Conservation (phyloP, 805 yeast species). For the Schizosaccharomyces osmophilus region DNA sequence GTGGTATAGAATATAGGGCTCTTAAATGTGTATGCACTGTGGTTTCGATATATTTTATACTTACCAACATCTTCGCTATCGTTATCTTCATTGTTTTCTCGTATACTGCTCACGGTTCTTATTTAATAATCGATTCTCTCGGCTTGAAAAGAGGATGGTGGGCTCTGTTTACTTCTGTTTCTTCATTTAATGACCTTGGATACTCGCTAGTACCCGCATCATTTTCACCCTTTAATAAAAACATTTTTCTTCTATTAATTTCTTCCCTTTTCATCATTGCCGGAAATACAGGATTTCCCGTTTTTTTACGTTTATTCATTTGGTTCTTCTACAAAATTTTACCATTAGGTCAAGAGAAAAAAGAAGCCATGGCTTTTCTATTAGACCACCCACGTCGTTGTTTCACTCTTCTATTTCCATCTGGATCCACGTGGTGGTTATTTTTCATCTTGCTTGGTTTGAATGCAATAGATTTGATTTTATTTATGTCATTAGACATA, state of each 20-base stretch:
- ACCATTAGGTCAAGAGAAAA: conserved; percentile 8
- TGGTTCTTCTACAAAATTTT: conserved; percentile 41
- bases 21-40: conserved; percentile 49
- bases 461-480: conserved; percentile 53
- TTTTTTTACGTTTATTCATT: conserved; percentile 34
- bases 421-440: conserved; percentile 90
- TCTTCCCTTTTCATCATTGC: conserved; percentile 50
- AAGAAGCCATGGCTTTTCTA: conserved; percentile 66
- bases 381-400: conserved; percentile 94
- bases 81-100: conserved; percentile 25
- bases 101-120: conserved; percentile 19
- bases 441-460: conserved; percentile 44
- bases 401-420: conserved; percentile 74
- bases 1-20: conserved; percentile 92
- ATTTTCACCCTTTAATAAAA: conserved; percentile 32
- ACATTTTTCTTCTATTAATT: conserved; percentile 40
- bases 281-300: conserved; percentile 91
- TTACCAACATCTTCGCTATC: conserved; percentile 39
- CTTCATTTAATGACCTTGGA: conserved; percentile 72
- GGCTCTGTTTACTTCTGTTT: conserved; percentile 60
- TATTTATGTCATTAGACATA: conserved; percentile 59
- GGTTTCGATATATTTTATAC: conserved; percentile 42
- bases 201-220: conserved; percentile 61
- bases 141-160: conserved; percentile 76
- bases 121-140: conserved; percentile 20